Percentiles rank a stretch among this genome's conserved stretches.
Evolutionary conservation across 345 rosid genomes (phyloP).

Genomic region (Eucalyptus pumila): DNA sequence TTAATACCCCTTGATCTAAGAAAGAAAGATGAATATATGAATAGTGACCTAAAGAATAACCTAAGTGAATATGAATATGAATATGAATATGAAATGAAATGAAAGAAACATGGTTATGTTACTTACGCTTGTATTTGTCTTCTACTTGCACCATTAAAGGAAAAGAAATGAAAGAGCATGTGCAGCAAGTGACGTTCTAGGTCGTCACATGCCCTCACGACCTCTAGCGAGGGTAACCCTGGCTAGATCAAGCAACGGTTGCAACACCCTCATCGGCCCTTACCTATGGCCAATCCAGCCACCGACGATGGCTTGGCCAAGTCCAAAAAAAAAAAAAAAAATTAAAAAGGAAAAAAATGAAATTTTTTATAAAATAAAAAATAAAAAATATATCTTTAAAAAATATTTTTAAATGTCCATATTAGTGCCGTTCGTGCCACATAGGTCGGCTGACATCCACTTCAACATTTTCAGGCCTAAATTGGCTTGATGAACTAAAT

Average conservation of each 20-base stretch:
- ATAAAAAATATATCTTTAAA: no score
- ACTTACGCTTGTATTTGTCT: neutral
- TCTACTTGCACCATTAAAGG: neutral
- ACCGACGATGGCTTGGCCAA: accelerated
- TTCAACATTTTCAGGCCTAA: no score
- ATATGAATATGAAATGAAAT: no score
- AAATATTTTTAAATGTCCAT: no score
- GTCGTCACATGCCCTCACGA: neutral
- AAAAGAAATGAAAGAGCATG: neutral
- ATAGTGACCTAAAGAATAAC: neutral
- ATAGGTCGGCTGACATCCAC: accelerated
- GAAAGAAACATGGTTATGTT: neutral
- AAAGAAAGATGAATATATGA: neutral
- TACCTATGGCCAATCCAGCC: no score
- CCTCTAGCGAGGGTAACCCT: no score
- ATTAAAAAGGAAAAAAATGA: no score
- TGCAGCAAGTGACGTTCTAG: neutral
- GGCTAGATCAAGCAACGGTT: no score
- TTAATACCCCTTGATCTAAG: neutral
- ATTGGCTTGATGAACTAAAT: no score
- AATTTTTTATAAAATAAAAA: no score
- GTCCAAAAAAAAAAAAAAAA: no score
- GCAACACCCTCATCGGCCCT: no score
- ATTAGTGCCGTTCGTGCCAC: accelerated
- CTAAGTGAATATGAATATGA: neutral